Evolutionary conservation across 306 rosid genomes (phyloP).

Genomic region (Dalbergia cochinchinensis): DNA sequence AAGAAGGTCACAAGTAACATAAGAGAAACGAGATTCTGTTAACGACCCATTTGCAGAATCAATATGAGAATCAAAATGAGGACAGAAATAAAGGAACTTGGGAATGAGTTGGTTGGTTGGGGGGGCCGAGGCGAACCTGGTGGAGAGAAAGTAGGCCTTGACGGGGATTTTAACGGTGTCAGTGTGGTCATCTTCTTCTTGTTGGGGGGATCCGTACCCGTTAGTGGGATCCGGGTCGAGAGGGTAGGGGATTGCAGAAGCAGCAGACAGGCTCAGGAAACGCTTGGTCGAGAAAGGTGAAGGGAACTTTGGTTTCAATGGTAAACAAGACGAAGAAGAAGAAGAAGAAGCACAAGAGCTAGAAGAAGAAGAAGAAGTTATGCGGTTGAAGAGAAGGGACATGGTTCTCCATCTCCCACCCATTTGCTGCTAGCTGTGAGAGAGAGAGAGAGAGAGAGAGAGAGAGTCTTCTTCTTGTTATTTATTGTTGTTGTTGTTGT

Average conservation of each 20-base stretch:
- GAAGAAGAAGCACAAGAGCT: conserved; percentile 28
- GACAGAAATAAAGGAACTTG: conserved; percentile 32
- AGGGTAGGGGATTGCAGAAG: conserved; percentile 69
- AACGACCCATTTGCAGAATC: conserved; percentile 24
- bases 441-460: conserved; percentile 7
- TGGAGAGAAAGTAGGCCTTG: conserved; percentile 88
- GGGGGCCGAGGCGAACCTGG: conserved; percentile 69
- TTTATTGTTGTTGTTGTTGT: not conserved
- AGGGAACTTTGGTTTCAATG: conserved; percentile 48
- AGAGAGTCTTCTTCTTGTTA: not conserved
- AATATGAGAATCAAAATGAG: not conserved
- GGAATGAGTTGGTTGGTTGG: not conserved
- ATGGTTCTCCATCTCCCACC: conserved; percentile 84
- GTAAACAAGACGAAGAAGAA: conserved; percentile 41
- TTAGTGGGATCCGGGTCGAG: conserved; percentile 53
- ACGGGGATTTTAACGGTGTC: conserved; percentile 69
- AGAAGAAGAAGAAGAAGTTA: conserved; percentile 43
- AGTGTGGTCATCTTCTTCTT: conserved; percentile 32
- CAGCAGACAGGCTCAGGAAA: conserved; percentile 50
- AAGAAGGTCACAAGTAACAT: conserved; percentile 5
- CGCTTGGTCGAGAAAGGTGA: conserved; percentile 34
- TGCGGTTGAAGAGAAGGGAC: conserved; percentile 58
- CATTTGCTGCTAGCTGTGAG: conserved; percentile 60
- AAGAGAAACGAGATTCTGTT: conserved; percentile 3
- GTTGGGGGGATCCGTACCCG: conserved; percentile 44